phyloP scores from a whole-genome alignment of 495 filamentous ascomycete genomes.

The Hyaloscypha finlandica region DNA sequence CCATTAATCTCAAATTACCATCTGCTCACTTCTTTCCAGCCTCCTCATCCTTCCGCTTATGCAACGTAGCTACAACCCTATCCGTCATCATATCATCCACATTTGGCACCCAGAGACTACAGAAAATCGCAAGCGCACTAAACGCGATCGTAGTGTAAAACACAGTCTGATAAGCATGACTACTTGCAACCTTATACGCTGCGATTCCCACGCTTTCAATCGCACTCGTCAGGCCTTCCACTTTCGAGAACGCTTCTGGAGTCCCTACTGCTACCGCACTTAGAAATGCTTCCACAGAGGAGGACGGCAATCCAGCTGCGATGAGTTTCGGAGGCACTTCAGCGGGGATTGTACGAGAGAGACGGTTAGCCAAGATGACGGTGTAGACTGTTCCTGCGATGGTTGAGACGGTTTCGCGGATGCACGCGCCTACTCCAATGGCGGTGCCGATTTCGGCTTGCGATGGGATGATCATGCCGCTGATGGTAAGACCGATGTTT shows the following conservation, averaged over 20 bases:
- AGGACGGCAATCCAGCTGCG: slow-evolving; percentile 41
- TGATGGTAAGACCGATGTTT: not conserved
- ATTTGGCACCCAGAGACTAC: not conserved
- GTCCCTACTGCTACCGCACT: slow-evolving; percentile 33
- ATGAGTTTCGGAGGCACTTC: slow-evolving; percentile 39
- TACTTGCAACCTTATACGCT: slow-evolving; percentile 30
- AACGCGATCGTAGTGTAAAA: slow-evolving; percentile 10
- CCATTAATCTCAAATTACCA: no score
- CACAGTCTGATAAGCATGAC: slow-evolving; percentile 9
- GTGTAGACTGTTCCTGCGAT: slow-evolving; percentile 42
- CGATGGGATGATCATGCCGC: not conserved
- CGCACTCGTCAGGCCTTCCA: slow-evolving; percentile 41
- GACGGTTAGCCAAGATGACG: slow-evolving; percentile 42
- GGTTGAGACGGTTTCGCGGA: slow-evolving; percentile 27
- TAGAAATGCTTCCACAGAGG: slow-evolving; percentile 38
- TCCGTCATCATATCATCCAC: not conserved
- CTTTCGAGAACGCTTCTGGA: slow-evolving; percentile 35
- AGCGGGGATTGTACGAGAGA: slow-evolving; percentile 34
- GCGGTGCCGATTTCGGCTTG: slow-evolving; percentile 45
- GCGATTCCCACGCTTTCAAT: slow-evolving; percentile 36
- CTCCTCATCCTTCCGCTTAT: not conserved
- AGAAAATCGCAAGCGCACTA: slow-evolving; percentile 2
- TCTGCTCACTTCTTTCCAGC: no score
- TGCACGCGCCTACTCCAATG: slow-evolving; percentile 37
- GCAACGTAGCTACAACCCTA: not conserved